Base-by-base conservation (phyloP, 805 yeast genomes). In the Metschnikowia gelsemii region DNA sequence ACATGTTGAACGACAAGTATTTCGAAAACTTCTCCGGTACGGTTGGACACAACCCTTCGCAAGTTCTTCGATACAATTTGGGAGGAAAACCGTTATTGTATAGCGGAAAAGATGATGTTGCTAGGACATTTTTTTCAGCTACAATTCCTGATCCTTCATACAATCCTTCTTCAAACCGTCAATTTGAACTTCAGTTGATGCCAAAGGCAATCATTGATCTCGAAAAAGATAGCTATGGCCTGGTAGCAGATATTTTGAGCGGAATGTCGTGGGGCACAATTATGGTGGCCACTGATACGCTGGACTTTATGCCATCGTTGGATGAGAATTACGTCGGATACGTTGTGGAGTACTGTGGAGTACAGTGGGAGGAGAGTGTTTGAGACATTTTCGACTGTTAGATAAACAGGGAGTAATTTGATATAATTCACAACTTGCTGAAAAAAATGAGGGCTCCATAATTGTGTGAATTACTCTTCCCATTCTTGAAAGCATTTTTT, bases 181-280 rank as follows among this genome's bases (percentile, higher is more conserved):
- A 75, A 23, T 85, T 88, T 57, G 99, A 93, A 62, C 65, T 91
- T 43, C 99, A 93, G 59, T 62, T 93, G 40, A 91, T 91, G 97
- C 99, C 99, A 2, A 87, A 87, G 59, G 79, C 89, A 39, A 91
- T 93, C 39, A 70, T 87, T 37, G 91, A 87, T 55, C 70, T 93
- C 32, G 97, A 91, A 58, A 37, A 40, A 33, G 30, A 46, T 9
- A 49, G 55, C 12, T 52, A 57, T 48, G 71, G 70, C 31, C 62
- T 66, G 21, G 51, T 58, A 5, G 56, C 61, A 43, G 73, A 62
- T 54, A 66, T 85, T 2, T 54, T 75, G 31, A 79, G 79, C 25
- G 97, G 98, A 9, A 91, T 91, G 95, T 95, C 91, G 48, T 93
- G 99, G 99, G 98, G 97, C 1, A 86, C 98, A 0, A 85, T 93